phyloP scores from a whole-genome alignment of 2,329 filamentous ascomycete species.

The Stylonectria norvegica region DNA sequence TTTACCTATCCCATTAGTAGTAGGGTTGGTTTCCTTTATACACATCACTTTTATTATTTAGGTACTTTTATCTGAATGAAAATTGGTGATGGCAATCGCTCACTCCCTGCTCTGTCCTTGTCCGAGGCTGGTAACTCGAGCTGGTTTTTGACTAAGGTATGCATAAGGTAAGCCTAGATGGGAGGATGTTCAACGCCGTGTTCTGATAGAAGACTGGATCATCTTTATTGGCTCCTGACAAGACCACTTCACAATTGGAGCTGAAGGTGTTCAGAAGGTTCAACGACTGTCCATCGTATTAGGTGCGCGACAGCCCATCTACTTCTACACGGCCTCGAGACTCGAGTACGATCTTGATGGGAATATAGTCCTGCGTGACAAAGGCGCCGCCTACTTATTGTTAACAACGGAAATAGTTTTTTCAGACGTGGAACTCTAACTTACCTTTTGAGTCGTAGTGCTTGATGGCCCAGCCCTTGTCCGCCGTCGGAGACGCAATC shows the following conservation, averaged over 20 bases:
- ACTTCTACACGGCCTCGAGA: neutral
- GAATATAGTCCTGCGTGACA: slow-evolving; percentile 8
- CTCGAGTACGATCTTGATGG: slow-evolving; percentile 10
- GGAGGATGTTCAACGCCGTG: slow-evolving; percentile 23
- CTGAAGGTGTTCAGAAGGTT: neutral
- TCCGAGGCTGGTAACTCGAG: too few relatives aligned
- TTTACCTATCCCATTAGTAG: too few relatives aligned
- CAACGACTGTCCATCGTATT: neutral
- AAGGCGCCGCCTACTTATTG: slow-evolving; percentile 1
- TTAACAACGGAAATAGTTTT: neutral
- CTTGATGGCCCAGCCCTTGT: slow-evolving; percentile 9
- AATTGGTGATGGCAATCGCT: too few relatives aligned
- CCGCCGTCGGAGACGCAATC: slow-evolving; percentile 7
- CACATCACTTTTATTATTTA: too few relatives aligned
- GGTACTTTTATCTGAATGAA: too few relatives aligned
- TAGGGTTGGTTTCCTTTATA: too few relatives aligned
- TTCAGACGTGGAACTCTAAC: neutral
- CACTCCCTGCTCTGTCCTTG: too few relatives aligned
- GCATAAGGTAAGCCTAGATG: slow-evolving; percentile 26
- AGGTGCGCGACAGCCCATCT: neutral
- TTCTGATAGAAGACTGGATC: slow-evolving; percentile 27
- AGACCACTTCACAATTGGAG: neutral
- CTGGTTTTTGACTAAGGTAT: too few relatives aligned
- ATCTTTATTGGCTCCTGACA: slow-evolving; percentile 9
- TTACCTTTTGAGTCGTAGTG: slow-evolving; percentile 5